Conservation (phyloP, 2,329 filamentous ascomycete genomes). For the Cladophialophora carrionii region DNA sequence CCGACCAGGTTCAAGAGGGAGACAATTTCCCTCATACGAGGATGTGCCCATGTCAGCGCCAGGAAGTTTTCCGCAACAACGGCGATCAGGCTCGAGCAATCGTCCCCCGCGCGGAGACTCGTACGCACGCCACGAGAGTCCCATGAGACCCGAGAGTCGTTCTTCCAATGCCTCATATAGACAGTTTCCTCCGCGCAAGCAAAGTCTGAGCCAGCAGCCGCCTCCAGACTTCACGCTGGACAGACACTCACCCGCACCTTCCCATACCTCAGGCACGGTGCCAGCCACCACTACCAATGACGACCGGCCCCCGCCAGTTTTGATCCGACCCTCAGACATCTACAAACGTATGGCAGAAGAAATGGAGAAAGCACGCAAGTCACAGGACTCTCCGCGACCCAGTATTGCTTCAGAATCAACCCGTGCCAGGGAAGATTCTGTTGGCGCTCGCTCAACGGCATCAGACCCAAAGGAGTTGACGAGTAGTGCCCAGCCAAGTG, state of each 20-base stretch:
- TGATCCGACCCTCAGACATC: constrained; percentile 75
- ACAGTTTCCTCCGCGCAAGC: constrained; percentile 64
- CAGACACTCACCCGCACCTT: constrained; percentile 8
- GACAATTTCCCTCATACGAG: constrained; percentile 27
- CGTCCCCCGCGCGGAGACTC: constrained; percentile 37
- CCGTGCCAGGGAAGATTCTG: constrained; percentile 20
- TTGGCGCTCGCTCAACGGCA: constrained; percentile 39
- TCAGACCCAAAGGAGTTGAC: constrained; percentile 28
- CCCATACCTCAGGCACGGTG: constrained; percentile 5
- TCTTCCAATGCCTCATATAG: constrained; percentile 34
- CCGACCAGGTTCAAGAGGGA: constrained; percentile 36
- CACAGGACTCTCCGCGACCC: constrained; percentile 61
- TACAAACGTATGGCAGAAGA: constrained; percentile 74
- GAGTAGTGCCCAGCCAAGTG: neutral
- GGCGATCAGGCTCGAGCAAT: constrained; percentile 26
- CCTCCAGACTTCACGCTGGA: constrained; percentile 20
- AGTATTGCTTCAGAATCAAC: constrained; percentile 54
- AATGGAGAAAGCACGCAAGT: constrained; percentile 59
- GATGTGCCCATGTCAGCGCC: constrained; percentile 30
- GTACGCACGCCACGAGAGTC: constrained; percentile 31
- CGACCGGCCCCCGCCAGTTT: constrained; percentile 41
- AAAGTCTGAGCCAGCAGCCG: constrained; percentile 59
- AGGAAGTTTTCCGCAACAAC: constrained; percentile 26
- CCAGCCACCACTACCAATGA: constrained; percentile 8
- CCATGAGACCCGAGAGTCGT: constrained; percentile 37